Evolutionary conservation across 176 grass and related monocot genomes (phyloP).

Genomic region (Themeda triandra): DNA sequence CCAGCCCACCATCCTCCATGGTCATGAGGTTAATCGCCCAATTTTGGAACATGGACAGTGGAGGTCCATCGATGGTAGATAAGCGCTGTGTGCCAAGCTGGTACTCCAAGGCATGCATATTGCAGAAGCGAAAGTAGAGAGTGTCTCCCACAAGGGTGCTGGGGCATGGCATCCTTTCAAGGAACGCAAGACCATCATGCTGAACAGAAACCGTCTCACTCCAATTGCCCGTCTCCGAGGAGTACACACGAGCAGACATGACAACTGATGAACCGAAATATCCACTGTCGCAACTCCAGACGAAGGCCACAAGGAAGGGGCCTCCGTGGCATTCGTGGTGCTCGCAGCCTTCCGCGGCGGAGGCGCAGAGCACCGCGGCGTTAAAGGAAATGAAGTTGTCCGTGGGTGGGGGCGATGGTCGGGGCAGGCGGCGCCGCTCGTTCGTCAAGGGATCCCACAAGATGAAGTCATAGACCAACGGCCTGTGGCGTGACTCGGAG

Average conservation of each 20-base stretch:
- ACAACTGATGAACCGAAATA: rapidly evolving
- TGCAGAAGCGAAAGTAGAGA: neutral
- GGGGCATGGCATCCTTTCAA: too few relatives aligned
- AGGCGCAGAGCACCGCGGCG: neutral
- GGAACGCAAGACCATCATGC: too few relatives aligned
- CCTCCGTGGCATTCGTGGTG: neutral
- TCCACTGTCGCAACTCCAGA: neutral
- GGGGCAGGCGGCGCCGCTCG: neutral
- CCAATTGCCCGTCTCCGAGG: neutral
- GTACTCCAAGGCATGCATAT: too few relatives aligned
- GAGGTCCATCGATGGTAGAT: too few relatives aligned
- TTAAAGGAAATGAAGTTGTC: too few relatives aligned
- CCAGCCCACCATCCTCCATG: too few relatives aligned
- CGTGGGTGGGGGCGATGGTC: too few relatives aligned
- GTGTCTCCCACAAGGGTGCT: neutral
- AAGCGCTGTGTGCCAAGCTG: too few relatives aligned
- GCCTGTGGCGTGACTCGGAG: neutral
- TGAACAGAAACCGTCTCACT: neutral
- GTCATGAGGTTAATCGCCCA: too few relatives aligned
- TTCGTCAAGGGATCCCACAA: neutral
- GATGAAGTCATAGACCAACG: neutral
- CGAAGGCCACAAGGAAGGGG: neutral
- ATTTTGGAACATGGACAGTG: too few relatives aligned
- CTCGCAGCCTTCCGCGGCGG: neutral
- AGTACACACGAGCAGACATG: neutral